Base-by-base conservation (phyloP, 164 flowering plant genomes). In the Dillenia turbinata region DNA sequence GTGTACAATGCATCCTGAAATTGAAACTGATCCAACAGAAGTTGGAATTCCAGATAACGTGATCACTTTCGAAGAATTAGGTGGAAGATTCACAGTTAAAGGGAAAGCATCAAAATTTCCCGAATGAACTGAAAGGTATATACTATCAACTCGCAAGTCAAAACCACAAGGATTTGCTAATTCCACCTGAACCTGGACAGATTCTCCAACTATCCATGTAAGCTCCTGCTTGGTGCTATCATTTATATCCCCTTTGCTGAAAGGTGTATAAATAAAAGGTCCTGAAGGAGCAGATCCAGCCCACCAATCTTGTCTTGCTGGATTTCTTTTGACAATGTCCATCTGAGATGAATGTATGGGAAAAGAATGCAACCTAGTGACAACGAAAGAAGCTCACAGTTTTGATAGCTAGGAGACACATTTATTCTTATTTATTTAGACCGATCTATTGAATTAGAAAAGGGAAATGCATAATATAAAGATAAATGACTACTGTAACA, bases 161-260 rank as follows among this genome's bases (percentile, higher is more conserved):
- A 95, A 95, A 51, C 92, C 96, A 71, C 99, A 95, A n/a, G 99
- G 99, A 70, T 95, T 95, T 47, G 97, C 99, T 77, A 95, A 78
- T 71, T 95, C 99, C 61, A 95, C 97, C 66, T 92, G 65, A 60
- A 95, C 91, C 70, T 95, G 97, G 24, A 92, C 87, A 43, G 99
- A 97, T 76, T 95, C 99, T 49, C 99, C 97, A 64, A 95, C 96
- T 67, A 92, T 71, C 99, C 99, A 95, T 59, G 77, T 73, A 52
- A 90, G 69, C 52, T 90, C 99, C 68, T 88, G 99, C 81, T 88
- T 95, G 75, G 69, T 76, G 67, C 73, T 77, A 68, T 77, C 82
- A 72, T 59, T 81, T 59, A 86, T 49, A 17, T 92, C 96, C 50
- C 96, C 99, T 79, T 95, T 95, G 86, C 91, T 92, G 73, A 95